Percentiles rank a stretch among this genome's conserved stretches.
phyloP scores from a whole-genome alignment of 257 asterid genomes.

The Ilex aquifolium region DNA sequence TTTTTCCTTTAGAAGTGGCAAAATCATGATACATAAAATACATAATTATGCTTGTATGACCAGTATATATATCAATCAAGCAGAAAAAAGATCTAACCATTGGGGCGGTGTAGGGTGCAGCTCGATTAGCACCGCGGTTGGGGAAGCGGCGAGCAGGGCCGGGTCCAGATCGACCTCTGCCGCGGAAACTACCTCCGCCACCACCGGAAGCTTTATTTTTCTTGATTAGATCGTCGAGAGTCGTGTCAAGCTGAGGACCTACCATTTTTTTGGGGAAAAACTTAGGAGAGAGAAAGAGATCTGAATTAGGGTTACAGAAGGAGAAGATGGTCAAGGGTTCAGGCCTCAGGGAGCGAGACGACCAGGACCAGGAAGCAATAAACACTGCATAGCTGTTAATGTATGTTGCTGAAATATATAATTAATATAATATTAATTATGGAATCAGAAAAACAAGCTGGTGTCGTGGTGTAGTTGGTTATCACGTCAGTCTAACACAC shows the following conservation, averaged over 20 bases:
- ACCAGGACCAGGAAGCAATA: no score
- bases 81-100: constrained; percentile 54
- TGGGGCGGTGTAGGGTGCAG: constrained; percentile 57
- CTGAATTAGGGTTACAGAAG: no score
- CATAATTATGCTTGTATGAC: neutral
- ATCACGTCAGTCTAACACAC: constrained; percentile 99
- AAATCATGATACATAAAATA: neutral
- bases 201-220: constrained; percentile 62
- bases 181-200: constrained; percentile 17
- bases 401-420: no score
- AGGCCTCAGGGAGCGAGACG: no score
- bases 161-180: constrained; percentile 31
- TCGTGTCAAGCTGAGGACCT: constrained; percentile 45
- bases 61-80: neutral
- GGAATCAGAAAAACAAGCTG: constrained; percentile 22
- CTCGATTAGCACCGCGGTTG: constrained; percentile 58
- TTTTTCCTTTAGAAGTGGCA: neutral
- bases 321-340: no score
- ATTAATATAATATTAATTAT: no score
- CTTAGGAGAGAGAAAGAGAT: no score
- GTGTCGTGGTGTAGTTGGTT: constrained; percentile 99
- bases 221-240: constrained; percentile 90
- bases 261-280: no score
- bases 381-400: no score
- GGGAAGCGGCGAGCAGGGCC: constrained; percentile 75